These are phyloP conservation scores for Phytophthora nicotianae DNA, from an alignment of 352 stramenopile species.

Conservation along the genomic window DNA sequence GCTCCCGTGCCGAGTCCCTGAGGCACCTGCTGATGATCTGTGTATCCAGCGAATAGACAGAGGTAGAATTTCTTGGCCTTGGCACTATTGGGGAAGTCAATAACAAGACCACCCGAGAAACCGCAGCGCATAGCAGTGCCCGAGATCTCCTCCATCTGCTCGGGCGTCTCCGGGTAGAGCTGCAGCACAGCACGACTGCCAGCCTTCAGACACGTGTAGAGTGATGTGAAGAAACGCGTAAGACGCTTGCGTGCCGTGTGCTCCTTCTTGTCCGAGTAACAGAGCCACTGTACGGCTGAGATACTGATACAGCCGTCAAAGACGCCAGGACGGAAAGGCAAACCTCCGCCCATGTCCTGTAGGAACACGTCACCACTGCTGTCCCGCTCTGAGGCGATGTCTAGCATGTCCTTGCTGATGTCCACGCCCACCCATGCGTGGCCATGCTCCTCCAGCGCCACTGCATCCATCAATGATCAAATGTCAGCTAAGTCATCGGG, in stretches of 20 bases:
- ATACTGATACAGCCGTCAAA: constrained; percentile 99
- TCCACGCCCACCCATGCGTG: constrained; percentile 99
- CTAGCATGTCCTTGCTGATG: constrained; percentile 99
- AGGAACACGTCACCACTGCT: constrained; percentile 89
- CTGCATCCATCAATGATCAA: constrained; percentile 37
- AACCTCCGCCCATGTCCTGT: constrained; percentile 98
- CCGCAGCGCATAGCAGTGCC: constrained; percentile 88
- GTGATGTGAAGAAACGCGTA: constrained; percentile 96
- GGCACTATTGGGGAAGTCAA: constrained; percentile 99
- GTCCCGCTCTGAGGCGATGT: constrained; percentile 95
- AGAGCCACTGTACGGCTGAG: constrained; percentile 99
- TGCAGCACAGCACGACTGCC: constrained; percentile 96
- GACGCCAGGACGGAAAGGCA: constrained; percentile 96
- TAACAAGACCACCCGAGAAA: constrained; percentile 96
- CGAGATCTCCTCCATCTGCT: constrained; percentile 96
- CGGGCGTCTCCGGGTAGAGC: constrained; percentile 98
- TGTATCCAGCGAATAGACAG: constrained; percentile 96
- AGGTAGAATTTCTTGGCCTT: constrained; percentile 99
- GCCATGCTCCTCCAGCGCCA: constrained; percentile 90
- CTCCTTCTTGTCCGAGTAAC: constrained; percentile 98
- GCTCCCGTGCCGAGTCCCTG: constrained; percentile 77
- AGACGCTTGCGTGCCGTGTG: constrained; percentile 94
- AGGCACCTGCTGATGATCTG: constrained; percentile 76
- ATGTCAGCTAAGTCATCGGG: constrained; percentile 6
- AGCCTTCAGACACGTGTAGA: constrained; percentile 88